Base-by-base conservation (phyloP, 2,329 filamentous ascomycete species). In the Lachnellula subtilissima region DNA sequence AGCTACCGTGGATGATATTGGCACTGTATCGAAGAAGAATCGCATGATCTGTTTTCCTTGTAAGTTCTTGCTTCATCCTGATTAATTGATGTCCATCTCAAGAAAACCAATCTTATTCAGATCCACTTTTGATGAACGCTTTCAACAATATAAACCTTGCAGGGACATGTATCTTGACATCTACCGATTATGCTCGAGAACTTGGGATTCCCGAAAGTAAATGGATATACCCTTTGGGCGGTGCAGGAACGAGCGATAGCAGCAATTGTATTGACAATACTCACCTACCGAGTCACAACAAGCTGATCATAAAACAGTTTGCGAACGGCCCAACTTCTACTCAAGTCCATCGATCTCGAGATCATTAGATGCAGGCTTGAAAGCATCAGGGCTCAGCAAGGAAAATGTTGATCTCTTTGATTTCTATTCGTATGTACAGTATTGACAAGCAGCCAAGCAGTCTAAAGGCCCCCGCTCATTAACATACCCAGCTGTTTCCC, bases 41-140 rank as follows among this genome's bases (percentile, higher is more conserved):
- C 73, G 85, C 17, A 85, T 88, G 79, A 87, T 89, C 53, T 87
- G 83, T 65, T 80, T 77, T 49, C 85, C 86, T 14, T 88, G 84
- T 86, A 68, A 53, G 78, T 69, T 35, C 46, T 25, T 17, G 11
- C 6, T 37, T 32, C 28, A 32, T 48, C 5, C 5, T 46, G 3
- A 1, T 8, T 22, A n/a, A 17, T 60, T 67, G 58, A 67, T 52
- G 46, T n/a, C 47, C 6, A 32, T 32, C 9, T 11, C 8, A 32
- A 32, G 28, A 32, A n/a, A 22, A n/a, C 22, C 17, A 5, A 5
- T 5, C 3, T 22, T 1, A 2, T 48, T 11, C 17, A 87, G 84
- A 88, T 69, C 83, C 84, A 0, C 71, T 88, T 0, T 69, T 87
- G 9, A 87, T 88, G 85, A 88, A 88, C 64, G 85, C 85, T 0